phyloP scores from a whole-genome alignment of 1,284 basidiomycete genomes.

The Tylopilus orsonianus region DNA sequence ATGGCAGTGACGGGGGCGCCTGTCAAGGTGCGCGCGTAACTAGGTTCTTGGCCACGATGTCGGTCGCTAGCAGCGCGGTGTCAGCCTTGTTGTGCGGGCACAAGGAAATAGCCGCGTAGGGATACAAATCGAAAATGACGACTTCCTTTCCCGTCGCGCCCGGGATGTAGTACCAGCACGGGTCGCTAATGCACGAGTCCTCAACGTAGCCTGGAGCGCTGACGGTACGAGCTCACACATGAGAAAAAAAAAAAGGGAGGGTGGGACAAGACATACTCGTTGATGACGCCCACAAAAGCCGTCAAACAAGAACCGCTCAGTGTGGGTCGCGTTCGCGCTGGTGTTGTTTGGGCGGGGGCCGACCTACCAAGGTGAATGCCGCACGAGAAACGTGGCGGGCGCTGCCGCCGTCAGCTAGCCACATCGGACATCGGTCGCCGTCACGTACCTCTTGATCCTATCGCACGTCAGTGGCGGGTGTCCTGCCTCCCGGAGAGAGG shows the following conservation, averaged over 20 bases:
- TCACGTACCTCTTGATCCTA: too few species aligned
- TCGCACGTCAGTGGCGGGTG: too few species aligned
- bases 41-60: constrained; percentile 50
- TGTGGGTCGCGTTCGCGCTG: constrained; percentile 51
- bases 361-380: constrained; percentile 33
- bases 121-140: constrained; percentile 56
- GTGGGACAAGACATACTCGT: constrained; percentile 47
- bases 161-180: constrained; percentile 57
- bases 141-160: constrained; percentile 60
- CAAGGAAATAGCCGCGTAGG: constrained; percentile 54
- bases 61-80: constrained; percentile 33
- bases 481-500: too few species aligned
- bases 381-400: too few species aligned
- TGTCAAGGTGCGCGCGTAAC: constrained; percentile 45
- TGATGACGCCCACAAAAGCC: constrained; percentile 51
- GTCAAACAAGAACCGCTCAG: constrained; percentile 55
- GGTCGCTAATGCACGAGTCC: constrained; percentile 53
- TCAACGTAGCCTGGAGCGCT: constrained; percentile 51
- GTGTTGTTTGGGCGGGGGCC: constrained; percentile 47
- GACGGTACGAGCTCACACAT: too few species aligned
- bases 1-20: constrained; percentile 46
- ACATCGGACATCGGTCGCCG: too few species aligned
- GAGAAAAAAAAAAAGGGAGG: too few species aligned
- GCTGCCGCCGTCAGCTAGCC: too few species aligned
- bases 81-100: too few species aligned